phyloP scores from a whole-genome alignment of 2,329 filamentous ascomycete genomes.

The Pseudogymnoascus verrucosus region DNA sequence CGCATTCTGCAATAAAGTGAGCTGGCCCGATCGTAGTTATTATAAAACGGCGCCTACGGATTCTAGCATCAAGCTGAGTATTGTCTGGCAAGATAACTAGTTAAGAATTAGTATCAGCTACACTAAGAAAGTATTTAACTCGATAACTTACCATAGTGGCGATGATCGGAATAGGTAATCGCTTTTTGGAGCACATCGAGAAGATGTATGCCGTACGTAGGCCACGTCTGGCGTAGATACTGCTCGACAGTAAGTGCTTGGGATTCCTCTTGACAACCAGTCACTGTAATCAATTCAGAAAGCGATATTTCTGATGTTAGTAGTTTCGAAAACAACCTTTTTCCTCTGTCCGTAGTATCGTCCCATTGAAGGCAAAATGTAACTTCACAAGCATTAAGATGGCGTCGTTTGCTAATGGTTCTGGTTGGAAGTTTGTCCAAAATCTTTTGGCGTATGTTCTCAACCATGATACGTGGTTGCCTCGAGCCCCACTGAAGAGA shows the following conservation, averaged over 20 bases:
- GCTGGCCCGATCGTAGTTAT: neutral
- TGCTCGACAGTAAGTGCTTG: neutral
- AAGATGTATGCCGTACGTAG: neutral
- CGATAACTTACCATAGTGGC: neutral
- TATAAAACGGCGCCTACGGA: neutral
- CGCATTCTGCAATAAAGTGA: neutral
- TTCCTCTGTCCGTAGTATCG: neutral
- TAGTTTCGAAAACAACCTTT: neutral
- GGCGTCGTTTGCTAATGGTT: constrained; percentile 11
- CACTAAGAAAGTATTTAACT: neutral
- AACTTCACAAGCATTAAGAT: neutral
- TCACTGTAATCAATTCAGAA: neutral
- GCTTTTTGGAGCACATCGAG: neutral
- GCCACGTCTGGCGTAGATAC: neutral
- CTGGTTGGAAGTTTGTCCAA: constrained; percentile 12
- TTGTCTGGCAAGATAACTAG: neutral
- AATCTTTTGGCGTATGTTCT: constrained; percentile 9
- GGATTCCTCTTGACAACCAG: neutral
- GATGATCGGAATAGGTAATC: too few relatives aligned
- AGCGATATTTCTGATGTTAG: neutral
- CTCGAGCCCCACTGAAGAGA: neutral
- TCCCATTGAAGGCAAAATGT: neutral
- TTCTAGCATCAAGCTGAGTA: neutral
- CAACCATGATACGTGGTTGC: neutral
- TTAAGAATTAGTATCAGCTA: neutral